Evolutionary conservation across 208 protist genomes (phyloP).

Genomic region (Entamoeba nuttalli): DNA sequence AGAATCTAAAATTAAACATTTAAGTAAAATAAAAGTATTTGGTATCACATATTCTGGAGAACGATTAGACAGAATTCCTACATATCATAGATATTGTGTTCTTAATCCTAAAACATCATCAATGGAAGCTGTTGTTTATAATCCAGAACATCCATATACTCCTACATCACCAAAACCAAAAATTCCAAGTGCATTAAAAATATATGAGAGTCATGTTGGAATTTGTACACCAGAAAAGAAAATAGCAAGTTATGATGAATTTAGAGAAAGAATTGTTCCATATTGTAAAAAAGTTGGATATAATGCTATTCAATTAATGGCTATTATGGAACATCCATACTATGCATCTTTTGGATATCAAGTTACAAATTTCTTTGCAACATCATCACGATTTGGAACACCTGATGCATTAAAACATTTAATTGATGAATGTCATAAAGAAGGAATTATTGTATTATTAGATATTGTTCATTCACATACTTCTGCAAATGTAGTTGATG

Average conservation of each 20-base stretch:
- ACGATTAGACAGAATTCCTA: not conserved
- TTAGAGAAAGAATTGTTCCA: slow-evolving; percentile 50
- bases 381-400: slow-evolving; percentile 45
- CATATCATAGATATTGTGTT: not conserved
- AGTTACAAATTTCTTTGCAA: slow-evolving; percentile 68
- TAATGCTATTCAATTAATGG: slow-evolving; percentile 68
- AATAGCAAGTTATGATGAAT: slow-evolving; percentile 50
- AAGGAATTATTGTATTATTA: slow-evolving; percentile 55
- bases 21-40: not conserved
- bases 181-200: slow-evolving; percentile 32
- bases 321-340: slow-evolving; percentile 68
- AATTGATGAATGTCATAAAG: slow-evolving; percentile 51
- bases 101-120: not conserved
- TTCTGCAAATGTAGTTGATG: slow-evolving; percentile 59
- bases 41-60: not conserved
- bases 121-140: slow-evolving; percentile 10
- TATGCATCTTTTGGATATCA: slow-evolving; percentile 72
- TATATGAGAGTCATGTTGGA: slow-evolving; percentile 59
- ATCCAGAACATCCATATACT: not conserved
- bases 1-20: slow-evolving; percentile 36
- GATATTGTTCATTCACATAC: slow-evolving; percentile 63
- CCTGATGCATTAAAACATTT: slow-evolving; percentile 59
- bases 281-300: slow-evolving; percentile 53
- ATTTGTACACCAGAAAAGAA: slow-evolving; percentile 43
- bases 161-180: not conserved